Percentiles rank a stretch among this genome's conserved stretches.
phyloP scores from a whole-genome alignment of 2,329 filamentous ascomycete species.

The Aspergillus sp. region DNA sequence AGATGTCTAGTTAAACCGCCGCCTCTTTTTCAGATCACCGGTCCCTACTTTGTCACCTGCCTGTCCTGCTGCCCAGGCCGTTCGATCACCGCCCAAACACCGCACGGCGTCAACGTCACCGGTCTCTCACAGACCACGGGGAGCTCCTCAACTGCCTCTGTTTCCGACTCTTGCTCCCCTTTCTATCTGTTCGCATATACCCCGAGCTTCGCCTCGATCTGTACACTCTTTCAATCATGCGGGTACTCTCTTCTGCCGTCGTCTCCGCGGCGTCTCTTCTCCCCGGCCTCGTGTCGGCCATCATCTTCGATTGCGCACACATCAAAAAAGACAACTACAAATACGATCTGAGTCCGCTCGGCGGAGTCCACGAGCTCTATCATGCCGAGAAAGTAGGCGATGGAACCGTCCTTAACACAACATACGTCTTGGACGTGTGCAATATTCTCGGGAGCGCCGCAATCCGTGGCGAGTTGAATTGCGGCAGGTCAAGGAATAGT shows the following conservation, averaged over 20 bases:
- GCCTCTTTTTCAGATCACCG: constrained; percentile 1
- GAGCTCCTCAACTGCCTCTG: background rate
- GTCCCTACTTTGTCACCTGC: constrained; percentile 3
- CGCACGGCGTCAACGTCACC: constrained; percentile 6
- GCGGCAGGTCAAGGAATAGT: constrained; percentile 38
- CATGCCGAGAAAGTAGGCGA: constrained; percentile 31
- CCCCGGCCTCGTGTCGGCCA: constrained; percentile 28
- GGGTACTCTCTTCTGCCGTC: constrained; percentile 29
- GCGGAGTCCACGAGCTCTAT: constrained; percentile 38
- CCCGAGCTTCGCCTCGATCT: background rate
- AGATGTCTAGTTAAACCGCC: background rate
- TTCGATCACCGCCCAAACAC: constrained; percentile 6
- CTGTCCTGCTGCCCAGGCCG: constrained; percentile 6
- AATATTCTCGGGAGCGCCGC: constrained; percentile 29
- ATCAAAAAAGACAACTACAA: constrained; percentile 37
- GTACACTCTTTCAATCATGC: constrained; percentile 27
- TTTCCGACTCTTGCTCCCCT: background rate
- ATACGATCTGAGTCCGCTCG: constrained; percentile 40
- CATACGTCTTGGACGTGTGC: constrained; percentile 40
- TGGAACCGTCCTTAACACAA: constrained; percentile 32
- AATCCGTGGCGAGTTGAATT: constrained; percentile 27
- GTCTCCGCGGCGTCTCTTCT: constrained; percentile 26
- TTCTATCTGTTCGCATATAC: background rate
- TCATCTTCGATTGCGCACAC: constrained; percentile 39
- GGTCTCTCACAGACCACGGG: background rate